Conservation (phyloP, 305 asterid genomes). For the Fraxinus angustifolia region DNA sequence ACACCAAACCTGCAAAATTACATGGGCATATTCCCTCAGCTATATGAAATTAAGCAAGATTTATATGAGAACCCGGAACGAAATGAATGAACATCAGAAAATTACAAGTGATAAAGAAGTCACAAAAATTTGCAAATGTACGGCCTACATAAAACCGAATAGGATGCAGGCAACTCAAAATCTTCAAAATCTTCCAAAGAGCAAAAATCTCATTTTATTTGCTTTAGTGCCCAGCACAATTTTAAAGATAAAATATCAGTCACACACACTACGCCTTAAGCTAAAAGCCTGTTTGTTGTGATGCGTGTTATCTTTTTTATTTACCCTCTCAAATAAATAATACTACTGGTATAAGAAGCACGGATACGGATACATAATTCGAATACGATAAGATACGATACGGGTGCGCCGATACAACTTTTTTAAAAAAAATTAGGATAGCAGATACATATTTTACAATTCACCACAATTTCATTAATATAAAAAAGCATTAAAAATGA, state of each 20-base stretch:
- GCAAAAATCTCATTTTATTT: not conserved
- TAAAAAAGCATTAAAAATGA: not conserved
- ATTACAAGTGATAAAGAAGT: not conserved
- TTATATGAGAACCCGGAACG: not conserved
- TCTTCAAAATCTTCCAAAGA: not conserved
- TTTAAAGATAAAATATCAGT: not conserved
- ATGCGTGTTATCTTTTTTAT: not conserved
- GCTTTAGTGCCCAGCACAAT: not conserved
- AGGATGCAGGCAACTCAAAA: not conserved
- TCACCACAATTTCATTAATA: not conserved
- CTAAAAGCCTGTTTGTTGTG: not conserved
- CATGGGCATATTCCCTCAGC: not conserved
- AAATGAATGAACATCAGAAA: not conserved
- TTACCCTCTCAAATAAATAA: not conserved
- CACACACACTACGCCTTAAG: not conserved
- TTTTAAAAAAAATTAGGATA: not conserved
- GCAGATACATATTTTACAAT: not conserved
- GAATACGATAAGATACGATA: not conserved
- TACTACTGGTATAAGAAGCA: not conserved
- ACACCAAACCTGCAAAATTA: slow-evolving; percentile 54
- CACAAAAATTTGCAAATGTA: not conserved
- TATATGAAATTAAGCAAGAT: not conserved
- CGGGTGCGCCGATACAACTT: not conserved
- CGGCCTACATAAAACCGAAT: not conserved
- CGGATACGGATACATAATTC: no score